Evolutionary conservation across 345 rosid species (phyloP).

Genomic region (Aurinia saxatilis): DNA sequence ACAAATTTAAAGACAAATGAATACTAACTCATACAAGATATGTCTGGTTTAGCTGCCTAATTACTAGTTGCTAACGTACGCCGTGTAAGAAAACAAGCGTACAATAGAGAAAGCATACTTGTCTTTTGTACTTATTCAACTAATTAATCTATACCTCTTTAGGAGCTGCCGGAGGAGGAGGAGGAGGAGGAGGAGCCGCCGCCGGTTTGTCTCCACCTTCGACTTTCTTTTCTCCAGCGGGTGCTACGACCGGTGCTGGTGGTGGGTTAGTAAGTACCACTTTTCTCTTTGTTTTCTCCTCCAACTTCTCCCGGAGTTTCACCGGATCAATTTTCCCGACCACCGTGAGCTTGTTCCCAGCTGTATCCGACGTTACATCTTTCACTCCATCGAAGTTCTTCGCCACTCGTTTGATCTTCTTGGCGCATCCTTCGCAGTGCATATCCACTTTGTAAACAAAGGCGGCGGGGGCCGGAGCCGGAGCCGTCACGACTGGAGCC

Average conservation of each 20-base stretch:
- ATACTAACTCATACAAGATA: too few relatives aligned
- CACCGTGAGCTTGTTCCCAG: conserved; percentile 56
- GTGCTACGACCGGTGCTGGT: conserved; percentile 16
- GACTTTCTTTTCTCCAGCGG: conserved; percentile 30
- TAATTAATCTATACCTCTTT: conserved; percentile 15
- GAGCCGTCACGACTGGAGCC: conserved; percentile 15
- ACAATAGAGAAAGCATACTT: background rate
- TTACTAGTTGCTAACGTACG: background rate
- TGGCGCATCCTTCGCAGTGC: conserved; percentile 92
- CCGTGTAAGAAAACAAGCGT: too few relatives aligned
- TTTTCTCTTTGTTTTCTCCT: conserved; percentile 51
- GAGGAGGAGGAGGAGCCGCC: conserved; percentile 29
- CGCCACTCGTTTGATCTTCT: conserved; percentile 45
- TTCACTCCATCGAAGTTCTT: conserved; percentile 55
- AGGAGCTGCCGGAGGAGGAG: conserved; percentile 27
- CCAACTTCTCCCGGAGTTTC: conserved; percentile 32
- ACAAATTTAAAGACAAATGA: background rate
- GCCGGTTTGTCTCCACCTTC: conserved; percentile 29
- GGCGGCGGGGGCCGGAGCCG: background rate
- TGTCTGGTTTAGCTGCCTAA: background rate
- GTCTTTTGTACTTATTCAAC: background rate
- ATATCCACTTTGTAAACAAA: conserved; percentile 59
- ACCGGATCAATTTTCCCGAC: conserved; percentile 66
- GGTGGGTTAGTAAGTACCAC: conserved; percentile 44
- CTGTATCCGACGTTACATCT: conserved; percentile 47